phyloP scores from a whole-genome alignment of 2,329 filamentous ascomycete species.

The Venturia carpophila region DNA sequence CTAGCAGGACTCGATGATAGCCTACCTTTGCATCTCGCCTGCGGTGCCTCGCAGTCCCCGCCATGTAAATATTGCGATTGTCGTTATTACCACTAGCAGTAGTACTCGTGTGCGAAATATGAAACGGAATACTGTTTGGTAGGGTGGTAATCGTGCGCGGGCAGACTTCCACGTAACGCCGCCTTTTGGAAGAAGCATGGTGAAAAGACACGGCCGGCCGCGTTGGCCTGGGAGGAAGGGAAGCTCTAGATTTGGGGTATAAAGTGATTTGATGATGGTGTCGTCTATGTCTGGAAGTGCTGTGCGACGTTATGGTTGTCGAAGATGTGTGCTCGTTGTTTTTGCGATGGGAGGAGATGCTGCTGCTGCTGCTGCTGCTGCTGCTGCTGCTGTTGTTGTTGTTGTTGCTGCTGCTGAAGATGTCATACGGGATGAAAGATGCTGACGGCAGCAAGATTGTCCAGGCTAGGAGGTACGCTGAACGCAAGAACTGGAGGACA shows the following conservation, averaged over 20 bases:
- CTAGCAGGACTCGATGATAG: not conserved
- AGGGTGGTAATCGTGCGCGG: conserved; percentile 68
- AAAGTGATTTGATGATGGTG: not conserved
- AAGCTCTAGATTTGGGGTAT: not conserved
- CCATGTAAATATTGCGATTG: conserved; percentile 76
- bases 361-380: not conserved
- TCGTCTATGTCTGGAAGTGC: not conserved
- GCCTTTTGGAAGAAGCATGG: conserved; percentile 85
- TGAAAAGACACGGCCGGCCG: not conserved
- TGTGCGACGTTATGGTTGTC: not conserved
- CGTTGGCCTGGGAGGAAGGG: not conserved
- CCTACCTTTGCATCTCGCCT: conserved; percentile 84
- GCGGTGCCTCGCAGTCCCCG: conserved; percentile 73
- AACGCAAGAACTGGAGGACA: not conserved
- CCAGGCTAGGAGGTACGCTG: not conserved
- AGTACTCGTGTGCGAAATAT: conserved; percentile 72
- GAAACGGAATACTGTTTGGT: conserved; percentile 54
- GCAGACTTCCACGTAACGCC: conserved; percentile 90
- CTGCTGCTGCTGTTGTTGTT: not conserved
- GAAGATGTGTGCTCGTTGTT: not conserved
- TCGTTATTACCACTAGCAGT: conserved; percentile 60
- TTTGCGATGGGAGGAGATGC: not conserved
- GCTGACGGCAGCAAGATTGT: not conserved
- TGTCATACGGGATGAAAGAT: not conserved
- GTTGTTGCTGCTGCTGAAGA: not conserved